phyloP scores from a whole-genome alignment of 495 filamentous ascomycete species.

The Xanthoparmelia taractica region DNA sequence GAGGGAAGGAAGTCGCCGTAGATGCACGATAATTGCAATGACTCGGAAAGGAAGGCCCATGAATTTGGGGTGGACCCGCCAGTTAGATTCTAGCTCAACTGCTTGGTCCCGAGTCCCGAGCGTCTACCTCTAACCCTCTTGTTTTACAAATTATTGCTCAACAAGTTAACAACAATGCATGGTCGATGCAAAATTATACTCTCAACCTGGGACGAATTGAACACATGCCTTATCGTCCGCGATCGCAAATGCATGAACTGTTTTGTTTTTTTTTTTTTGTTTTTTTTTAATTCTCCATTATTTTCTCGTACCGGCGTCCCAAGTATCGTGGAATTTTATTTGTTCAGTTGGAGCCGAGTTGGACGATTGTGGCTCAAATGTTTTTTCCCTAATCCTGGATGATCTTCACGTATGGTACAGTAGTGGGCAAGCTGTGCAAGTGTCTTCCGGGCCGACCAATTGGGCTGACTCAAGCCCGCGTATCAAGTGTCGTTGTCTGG shows the following conservation, averaged over 20 bases:
- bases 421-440: conserved; percentile 7
- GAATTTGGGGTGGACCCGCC: conserved; percentile 10
- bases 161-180: too few relatives aligned
- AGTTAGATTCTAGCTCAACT: conserved; percentile 14
- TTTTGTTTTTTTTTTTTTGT: too few relatives aligned
- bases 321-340: background rate
- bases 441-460: conserved; percentile 20
- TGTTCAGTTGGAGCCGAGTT: background rate
- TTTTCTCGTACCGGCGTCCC: background rate
- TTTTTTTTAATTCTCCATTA: too few relatives aligned
- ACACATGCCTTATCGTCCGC: background rate
- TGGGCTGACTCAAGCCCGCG: conserved; percentile 19
- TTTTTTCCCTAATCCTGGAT: too few relatives aligned
- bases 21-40: conserved; percentile 14
- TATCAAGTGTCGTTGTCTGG: conserved; percentile 11
- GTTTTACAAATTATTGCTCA: background rate
- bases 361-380: background rate
- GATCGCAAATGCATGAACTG: conserved; percentile 7
- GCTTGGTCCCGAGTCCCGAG: conserved; percentile 8
- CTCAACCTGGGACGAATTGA: conserved; percentile 4
- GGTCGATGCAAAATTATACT: conserved; percentile 2
- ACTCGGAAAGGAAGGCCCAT: conserved; percentile 16
- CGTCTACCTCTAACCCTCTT: background rate
- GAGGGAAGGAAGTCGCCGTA: background rate
- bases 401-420: conserved; percentile 6